These are phyloP conservation scores for Coniochaeta ligniaria DNA, from an alignment of 2,329 filamentous ascomycete genomes.

Conservation along the genomic window DNA sequence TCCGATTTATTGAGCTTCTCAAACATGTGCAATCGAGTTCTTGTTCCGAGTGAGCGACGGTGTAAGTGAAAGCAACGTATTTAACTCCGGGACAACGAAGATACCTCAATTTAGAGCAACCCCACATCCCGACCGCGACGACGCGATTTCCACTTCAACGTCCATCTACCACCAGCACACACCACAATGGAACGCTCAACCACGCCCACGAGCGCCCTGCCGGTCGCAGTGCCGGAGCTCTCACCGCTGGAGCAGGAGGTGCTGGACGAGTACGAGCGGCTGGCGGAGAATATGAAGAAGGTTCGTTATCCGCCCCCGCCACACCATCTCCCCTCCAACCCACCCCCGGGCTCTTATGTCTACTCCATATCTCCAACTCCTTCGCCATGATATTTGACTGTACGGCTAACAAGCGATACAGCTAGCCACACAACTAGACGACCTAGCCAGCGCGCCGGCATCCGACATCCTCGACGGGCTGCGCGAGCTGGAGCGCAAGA, in stretches of 20 bases:
- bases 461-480: slow-evolving; percentile 81
- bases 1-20: no score
- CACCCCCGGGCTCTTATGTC: not conserved
- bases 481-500: slow-evolving; percentile 86
- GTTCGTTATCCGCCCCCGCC: slow-evolving; percentile 33
- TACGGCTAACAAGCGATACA: slow-evolving; percentile 16
- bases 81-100: not conserved
- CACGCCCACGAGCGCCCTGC: slow-evolving; percentile 12
- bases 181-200: slow-evolving; percentile 1
- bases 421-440: slow-evolving; percentile 54
- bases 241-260: slow-evolving; percentile 87
- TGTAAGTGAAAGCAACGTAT: not conserved
- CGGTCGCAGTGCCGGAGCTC: slow-evolving; percentile 46
- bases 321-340: not conserved
- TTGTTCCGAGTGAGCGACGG: no score
- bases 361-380: no score
- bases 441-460: slow-evolving; percentile 63
- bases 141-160: not conserved
- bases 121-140: not conserved
- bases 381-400: no score
- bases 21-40: no score
- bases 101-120: not conserved
- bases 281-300: slow-evolving; percentile 87
- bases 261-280: slow-evolving; percentile 82
- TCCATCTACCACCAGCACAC: not conserved